Conservation (phyloP, 371 early-diverging fungal genomes). For the Mucor irregularis region DNA sequence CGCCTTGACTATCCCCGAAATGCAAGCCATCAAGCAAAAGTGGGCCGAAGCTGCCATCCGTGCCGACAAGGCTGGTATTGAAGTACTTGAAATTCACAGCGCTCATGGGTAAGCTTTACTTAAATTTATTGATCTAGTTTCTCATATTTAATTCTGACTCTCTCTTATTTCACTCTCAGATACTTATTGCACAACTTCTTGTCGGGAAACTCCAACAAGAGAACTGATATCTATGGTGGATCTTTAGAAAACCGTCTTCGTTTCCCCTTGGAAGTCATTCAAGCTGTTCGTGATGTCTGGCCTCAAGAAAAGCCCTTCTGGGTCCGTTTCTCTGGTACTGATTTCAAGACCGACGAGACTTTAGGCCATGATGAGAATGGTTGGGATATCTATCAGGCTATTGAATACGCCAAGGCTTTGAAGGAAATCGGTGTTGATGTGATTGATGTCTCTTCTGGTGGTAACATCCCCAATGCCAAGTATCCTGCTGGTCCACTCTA, state of each 20-base stretch:
- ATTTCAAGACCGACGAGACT: constrained; percentile 49
- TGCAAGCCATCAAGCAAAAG: constrained; percentile 53
- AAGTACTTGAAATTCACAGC: constrained; percentile 85
- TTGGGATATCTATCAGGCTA: constrained; percentile 70
- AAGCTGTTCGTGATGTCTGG: constrained; percentile 70
- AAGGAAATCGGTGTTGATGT: constrained; percentile 71
- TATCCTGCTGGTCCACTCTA: constrained; percentile 59
- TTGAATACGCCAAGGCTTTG: constrained; percentile 56
- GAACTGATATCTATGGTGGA: constrained; percentile 86
- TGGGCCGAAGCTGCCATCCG: constrained; percentile 76
- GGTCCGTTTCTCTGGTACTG: constrained; percentile 75
- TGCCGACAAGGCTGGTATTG: constrained; percentile 79
- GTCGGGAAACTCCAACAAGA: constrained; percentile 77
- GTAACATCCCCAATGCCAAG: constrained; percentile 50
- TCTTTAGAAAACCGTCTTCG: constrained; percentile 76
- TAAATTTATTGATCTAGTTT: constrained; percentile 62
- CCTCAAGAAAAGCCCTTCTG: constrained; percentile 80
- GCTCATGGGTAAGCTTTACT: constrained; percentile 62
- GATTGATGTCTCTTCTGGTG: constrained; percentile 75
- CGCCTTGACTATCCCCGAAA: constrained; percentile 66
- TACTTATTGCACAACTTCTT: constrained; percentile 81
- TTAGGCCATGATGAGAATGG: constrained; percentile 33
- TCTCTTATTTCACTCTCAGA: constrained; percentile 71
- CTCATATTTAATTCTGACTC: constrained; percentile 75
- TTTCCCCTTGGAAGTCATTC: constrained; percentile 62